Evolutionary conservation across 345 rosid genomes (phyloP), one percentile per base, ranked within the genome.

Genomic region (Heritiera littoralis): DNA sequence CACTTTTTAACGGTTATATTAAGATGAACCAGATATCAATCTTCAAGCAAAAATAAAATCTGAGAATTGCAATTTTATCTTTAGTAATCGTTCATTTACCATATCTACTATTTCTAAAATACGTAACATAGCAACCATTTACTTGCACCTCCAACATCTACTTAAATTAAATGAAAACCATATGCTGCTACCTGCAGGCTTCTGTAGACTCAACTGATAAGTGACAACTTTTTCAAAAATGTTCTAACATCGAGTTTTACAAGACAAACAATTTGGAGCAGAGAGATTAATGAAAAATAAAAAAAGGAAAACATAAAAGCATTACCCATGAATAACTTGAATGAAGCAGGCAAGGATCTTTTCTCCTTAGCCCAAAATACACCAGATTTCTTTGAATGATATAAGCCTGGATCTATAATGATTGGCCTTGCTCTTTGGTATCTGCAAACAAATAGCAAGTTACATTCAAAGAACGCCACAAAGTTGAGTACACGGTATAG

Each of bases 331-430:
- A 91, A 95, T 66, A 93, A 79, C 86, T 92, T 95, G 92, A 95
- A 95, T 41, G 98, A 88, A 74, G 93, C 93, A 80, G 98, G 99
- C 83, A 93, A 46, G 13, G 93, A 85, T 79, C 99, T 89, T 72
- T 87, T 92, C 88, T 95, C 98, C 83, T 92, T 93, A 20, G 92
- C 98, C 90, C 88, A 92, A 86, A 92, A 93, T 38, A 93, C 96
- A 76, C 90, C 88, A 74, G 96, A 92, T 84, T 92, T 95, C 81
- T 88, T 90, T 72, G 85, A 75, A 85, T 93, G 97, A 87, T 95
- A 95, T 86, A 95, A 85, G 75, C 95, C 97, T 13, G 98, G 97
- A 85, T 95, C 98, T 14, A 95, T 88, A 38, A 93, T 85, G 67
- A 95, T 92, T 17, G 98, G 99, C 81, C 92, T 91, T 59, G 96